Evolutionary conservation across 306 rosid genomes (phyloP).

Genomic region (Lathyrus aphaca): DNA sequence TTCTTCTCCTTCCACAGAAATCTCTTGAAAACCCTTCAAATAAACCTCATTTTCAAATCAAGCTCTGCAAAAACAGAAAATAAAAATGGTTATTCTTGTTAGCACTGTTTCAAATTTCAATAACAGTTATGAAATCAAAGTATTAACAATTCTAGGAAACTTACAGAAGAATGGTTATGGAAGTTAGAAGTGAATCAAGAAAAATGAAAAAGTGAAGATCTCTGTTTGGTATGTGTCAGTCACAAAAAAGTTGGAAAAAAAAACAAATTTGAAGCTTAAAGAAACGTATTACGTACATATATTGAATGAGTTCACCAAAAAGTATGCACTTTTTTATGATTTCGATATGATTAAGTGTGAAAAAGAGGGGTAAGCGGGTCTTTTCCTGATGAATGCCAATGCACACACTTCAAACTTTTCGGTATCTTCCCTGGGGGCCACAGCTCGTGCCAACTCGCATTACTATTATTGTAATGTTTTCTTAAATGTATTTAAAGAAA

Average conservation of each 20-base stretch:
- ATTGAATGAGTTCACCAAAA: slow-evolving; percentile 48
- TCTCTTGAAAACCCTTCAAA: slow-evolving; percentile 22
- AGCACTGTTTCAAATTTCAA: slow-evolving; percentile 2
- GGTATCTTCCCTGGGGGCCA: slow-evolving; percentile 38
- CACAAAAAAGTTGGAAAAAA: neutral
- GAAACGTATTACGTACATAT: neutral
- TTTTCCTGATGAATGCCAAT: slow-evolving; percentile 42
- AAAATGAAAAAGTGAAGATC: slow-evolving; percentile 35
- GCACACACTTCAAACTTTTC: slow-evolving; percentile 13
- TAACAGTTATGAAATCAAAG: slow-evolving; percentile 34
- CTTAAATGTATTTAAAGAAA: too few species aligned
- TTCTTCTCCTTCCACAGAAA: slow-evolving; percentile 30
- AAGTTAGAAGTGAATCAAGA: slow-evolving; percentile 35
- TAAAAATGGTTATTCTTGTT: slow-evolving; percentile 2
- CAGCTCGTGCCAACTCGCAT: slow-evolving; percentile 38
- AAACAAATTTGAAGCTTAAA: neutral
- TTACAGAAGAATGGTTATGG: slow-evolving; percentile 13
- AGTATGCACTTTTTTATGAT: slow-evolving; percentile 21
- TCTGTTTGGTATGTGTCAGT: slow-evolving; percentile 14
- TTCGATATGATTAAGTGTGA: neutral
- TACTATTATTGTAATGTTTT: neutral
- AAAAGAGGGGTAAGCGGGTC: slow-evolving; percentile 36
- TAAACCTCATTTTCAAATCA: slow-evolving; percentile 42
- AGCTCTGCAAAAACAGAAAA: slow-evolving; percentile 4
- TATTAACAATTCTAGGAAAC: slow-evolving; percentile 34